Percentiles rank a stretch among this genome's conserved stretches.
Evolutionary conservation across 164 flowering plant species (phyloP).

Genomic region (Vitis rupestris): DNA sequence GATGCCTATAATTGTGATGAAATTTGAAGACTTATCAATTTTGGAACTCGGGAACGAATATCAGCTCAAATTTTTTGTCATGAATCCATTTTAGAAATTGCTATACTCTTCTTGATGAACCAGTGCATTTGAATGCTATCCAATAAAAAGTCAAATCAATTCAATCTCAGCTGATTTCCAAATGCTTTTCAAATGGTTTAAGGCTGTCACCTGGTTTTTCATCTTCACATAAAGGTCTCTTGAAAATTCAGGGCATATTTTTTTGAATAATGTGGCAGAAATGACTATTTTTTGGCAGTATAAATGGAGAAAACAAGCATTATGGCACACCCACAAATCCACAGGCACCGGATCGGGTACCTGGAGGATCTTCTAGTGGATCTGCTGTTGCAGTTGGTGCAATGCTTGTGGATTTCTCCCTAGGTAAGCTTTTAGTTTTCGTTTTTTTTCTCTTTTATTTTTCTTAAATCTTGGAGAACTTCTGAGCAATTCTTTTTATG

Average conservation of each 20-base stretch:
- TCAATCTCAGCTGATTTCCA: neutral
- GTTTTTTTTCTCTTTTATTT: too few species aligned
- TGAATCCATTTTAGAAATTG: too few species aligned
- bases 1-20: too few species aligned
- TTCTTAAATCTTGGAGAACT: neutral
- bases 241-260: neutral
- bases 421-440: constrained; percentile 44
- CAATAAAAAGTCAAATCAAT: neutral
- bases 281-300: constrained; percentile 40
- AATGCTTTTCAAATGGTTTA: neutral
- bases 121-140: too few species aligned
- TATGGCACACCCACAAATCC: constrained; percentile 93
- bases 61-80: too few species aligned
- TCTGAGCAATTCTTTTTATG: neutral
- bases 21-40: too few species aligned
- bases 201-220: neutral
- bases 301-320: constrained; percentile 84
- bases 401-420: constrained; percentile 74
- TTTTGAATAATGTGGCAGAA: neutral
- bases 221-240: neutral
- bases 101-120: too few species aligned
- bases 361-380: constrained; percentile 98
- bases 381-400: constrained; percentile 95
- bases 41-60: too few species aligned
- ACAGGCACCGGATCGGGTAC: constrained; percentile 69